Evolutionary conservation across 2,329 filamentous ascomycete genomes (phyloP).

Genomic region (Diaporthe vaccinii): DNA sequence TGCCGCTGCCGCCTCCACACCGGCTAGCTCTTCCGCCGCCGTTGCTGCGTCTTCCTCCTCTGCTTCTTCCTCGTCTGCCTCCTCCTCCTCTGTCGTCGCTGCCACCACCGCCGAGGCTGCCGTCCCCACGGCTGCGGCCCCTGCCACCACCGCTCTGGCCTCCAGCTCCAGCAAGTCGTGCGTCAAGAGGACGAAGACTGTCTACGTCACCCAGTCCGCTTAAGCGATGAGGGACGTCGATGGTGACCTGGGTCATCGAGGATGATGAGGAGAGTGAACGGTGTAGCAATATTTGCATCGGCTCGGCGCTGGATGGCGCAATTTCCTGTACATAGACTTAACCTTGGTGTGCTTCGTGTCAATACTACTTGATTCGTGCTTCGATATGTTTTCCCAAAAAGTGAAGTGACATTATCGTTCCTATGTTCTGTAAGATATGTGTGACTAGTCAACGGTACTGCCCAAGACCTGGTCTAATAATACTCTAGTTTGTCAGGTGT

Average conservation of each 20-base stretch:
- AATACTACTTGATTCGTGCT: slow-evolving; percentile 36
- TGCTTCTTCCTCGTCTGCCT: slow-evolving; percentile 24
- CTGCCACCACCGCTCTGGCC: slow-evolving; percentile 30
- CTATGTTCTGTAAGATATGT: background rate
- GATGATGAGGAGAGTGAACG: background rate
- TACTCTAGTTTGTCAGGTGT: background rate
- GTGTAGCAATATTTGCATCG: background rate
- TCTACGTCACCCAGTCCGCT: slow-evolving; percentile 38
- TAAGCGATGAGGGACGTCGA: background rate
- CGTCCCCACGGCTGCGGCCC: slow-evolving; percentile 36
- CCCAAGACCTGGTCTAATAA: background rate
- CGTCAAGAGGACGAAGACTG: slow-evolving; percentile 40
- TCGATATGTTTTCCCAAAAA: background rate
- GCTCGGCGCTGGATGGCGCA: background rate
- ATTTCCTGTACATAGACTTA: slow-evolving; percentile 36
- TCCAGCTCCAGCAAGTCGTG: slow-evolving; percentile 20
- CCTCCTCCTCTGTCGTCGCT: slow-evolving; percentile 3
- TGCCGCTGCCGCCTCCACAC: background rate
- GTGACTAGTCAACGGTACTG: background rate
- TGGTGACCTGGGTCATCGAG: background rate
- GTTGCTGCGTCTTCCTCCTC: background rate
- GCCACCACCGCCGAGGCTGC: slow-evolving; percentile 17
- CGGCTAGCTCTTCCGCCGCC: slow-evolving; percentile 19
- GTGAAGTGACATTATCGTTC: background rate
- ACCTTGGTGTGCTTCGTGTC: slow-evolving; percentile 36